phyloP scores from a whole-genome alignment of 2,329 filamentous ascomycete genomes.

The Verticillium alfalfae region DNA sequence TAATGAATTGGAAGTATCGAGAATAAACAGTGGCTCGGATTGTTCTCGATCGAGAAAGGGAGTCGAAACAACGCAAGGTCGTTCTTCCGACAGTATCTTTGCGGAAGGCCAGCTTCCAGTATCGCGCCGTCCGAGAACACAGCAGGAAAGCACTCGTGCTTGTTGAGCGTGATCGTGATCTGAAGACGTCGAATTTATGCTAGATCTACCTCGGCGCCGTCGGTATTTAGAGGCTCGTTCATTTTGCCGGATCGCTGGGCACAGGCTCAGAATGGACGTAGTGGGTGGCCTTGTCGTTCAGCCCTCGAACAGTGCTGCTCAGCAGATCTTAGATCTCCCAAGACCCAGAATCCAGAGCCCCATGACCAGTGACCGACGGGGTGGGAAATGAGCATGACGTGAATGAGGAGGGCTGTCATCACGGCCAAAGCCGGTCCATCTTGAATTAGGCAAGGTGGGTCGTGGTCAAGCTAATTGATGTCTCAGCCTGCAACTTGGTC shows the following conservation, averaged over 20 bases:
- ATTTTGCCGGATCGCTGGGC: not conserved
- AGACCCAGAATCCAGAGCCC: not conserved
- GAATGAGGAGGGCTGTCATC: not conserved
- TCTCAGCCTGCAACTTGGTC: not conserved
- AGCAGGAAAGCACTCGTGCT: not conserved
- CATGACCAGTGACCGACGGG: not conserved
- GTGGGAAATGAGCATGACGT: not conserved
- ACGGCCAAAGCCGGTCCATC: not conserved
- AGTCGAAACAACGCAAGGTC: not conserved
- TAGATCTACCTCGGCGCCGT: not conserved
- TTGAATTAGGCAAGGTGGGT: not conserved
- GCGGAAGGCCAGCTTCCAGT: not conserved
- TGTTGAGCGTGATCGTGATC: not conserved
- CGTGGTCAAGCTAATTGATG: not conserved
- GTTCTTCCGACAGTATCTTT: not conserved
- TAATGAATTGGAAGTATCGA: not conserved
- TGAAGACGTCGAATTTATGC: not conserved
- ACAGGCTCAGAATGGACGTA: not conserved
- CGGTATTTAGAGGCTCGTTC: not conserved
- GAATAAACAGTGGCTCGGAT: not conserved
- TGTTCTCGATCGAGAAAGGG: not conserved
- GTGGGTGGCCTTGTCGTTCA: not conserved
- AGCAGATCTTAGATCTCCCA: not conserved
- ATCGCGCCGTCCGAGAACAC: not conserved
- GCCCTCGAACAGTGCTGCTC: not conserved